Evolutionary conservation across 2,329 filamentous ascomycete genomes (phyloP).

Genomic region (Colletotrichum karsti): DNA sequence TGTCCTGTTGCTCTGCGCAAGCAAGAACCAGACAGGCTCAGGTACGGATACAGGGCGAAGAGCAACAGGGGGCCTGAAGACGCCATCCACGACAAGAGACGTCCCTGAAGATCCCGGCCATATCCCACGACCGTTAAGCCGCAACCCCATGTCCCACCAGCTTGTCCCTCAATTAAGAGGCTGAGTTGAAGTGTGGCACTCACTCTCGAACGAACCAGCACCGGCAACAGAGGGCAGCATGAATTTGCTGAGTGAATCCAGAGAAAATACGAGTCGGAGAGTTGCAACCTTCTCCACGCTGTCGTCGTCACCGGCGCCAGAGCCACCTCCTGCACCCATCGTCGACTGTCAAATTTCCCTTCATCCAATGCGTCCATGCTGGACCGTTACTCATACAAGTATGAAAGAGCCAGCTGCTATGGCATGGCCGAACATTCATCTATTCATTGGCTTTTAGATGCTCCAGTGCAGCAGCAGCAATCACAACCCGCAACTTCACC

Average conservation of each 20-base stretch:
- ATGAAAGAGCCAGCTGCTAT: background rate
- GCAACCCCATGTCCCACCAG: slow-evolving; percentile 23
- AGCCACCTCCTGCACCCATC: slow-evolving; percentile 20
- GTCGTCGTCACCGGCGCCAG: slow-evolving; percentile 14
- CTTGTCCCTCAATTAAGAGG: slow-evolving; percentile 11
- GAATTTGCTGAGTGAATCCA: slow-evolving; percentile 14
- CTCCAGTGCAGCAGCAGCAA: background rate
- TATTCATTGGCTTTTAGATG: background rate
- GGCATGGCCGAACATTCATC: background rate
- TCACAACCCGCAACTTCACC: background rate
- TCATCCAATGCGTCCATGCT: slow-evolving; percentile 17
- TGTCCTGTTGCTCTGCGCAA: background rate
- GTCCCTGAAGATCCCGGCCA: slow-evolving; percentile 27
- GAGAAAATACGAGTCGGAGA: slow-evolving; percentile 21
- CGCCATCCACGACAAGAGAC: slow-evolving; percentile 11
- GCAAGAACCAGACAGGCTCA: background rate
- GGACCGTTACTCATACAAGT: background rate
- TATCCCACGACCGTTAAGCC: slow-evolving; percentile 22
- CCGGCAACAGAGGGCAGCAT: background rate
- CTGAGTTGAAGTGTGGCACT: slow-evolving; percentile 27
- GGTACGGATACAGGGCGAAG: background rate
- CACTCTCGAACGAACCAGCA: slow-evolving; percentile 7
- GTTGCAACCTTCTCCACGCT: slow-evolving; percentile 17
- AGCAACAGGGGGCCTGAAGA: background rate
- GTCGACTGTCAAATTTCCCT: slow-evolving; percentile 15